phyloP scores from a whole-genome alignment of 805 yeast species.

The Phaffomyces antillensis region DNA sequence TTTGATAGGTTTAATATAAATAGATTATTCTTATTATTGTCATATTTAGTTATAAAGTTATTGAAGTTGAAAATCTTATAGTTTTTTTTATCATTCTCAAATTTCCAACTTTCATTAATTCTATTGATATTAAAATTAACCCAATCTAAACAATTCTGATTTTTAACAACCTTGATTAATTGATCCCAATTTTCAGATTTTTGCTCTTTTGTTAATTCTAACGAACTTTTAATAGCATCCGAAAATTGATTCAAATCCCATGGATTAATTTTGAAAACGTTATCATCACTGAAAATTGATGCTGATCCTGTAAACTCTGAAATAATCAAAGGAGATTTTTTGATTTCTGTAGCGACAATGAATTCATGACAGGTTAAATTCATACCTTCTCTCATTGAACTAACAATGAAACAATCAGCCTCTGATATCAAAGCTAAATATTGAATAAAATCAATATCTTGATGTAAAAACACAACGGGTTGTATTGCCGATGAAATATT shows the following conservation, averaged over 20 bases:
- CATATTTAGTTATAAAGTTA: constrained; percentile 19
- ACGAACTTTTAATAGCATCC: constrained; percentile 52
- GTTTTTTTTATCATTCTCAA: constrained; percentile 35
- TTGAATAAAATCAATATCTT: constrained; percentile 84
- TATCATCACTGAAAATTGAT: constrained; percentile 54
- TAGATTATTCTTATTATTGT: constrained; percentile 27
- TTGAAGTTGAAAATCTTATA: constrained; percentile 26
- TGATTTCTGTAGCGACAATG: constrained; percentile 62
- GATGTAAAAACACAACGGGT: constrained; percentile 83
- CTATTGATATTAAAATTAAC: constrained; percentile 46
- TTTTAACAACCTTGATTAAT: constrained; percentile 49
- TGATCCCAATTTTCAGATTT: constrained; percentile 53
- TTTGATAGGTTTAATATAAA: constrained; percentile 41
- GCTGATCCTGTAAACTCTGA: constrained; percentile 97
- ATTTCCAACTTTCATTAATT: constrained; percentile 47
- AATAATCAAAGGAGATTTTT: constrained; percentile 73
- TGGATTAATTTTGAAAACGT: constrained; percentile 79
- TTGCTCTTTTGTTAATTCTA: constrained; percentile 58
- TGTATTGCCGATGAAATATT: constrained; percentile 61
- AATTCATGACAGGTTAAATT: constrained; percentile 95
- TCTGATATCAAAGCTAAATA: constrained; percentile 80
- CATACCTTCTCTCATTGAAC: constrained; percentile 95
- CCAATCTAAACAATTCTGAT: constrained; percentile 75
- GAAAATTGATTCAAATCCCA: constrained; percentile 75
- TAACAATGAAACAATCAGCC: constrained; percentile 82